These are phyloP conservation scores for Pestalotiopsis sp. DNA, from an alignment of 2,329 filamentous ascomycete species.

Conservation along the genomic window DNA sequence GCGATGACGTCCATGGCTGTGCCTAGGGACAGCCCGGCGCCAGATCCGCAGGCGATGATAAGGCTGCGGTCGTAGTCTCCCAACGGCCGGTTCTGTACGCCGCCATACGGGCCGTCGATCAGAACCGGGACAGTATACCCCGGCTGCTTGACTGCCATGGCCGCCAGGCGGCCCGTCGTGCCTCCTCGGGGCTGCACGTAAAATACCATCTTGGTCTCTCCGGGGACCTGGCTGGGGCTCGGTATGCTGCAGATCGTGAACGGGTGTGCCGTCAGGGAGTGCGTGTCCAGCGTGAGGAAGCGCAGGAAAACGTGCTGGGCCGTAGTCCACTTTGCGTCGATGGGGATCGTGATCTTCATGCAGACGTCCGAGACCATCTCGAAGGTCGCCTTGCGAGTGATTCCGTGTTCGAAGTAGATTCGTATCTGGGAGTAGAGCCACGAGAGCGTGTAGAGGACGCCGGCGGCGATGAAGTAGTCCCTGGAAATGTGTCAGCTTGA, in stretches of 20 bases:
- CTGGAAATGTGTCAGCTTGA: constrained; percentile 26
- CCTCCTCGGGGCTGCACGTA: constrained; percentile 54
- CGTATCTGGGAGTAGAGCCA: constrained; percentile 47
- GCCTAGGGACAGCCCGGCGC: constrained; percentile 54
- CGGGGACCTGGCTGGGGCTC: constrained; percentile 16
- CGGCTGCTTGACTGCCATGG: constrained; percentile 38
- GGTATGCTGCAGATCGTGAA: constrained; percentile 59
- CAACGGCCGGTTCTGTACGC: constrained; percentile 41
- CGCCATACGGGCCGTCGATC: constrained; percentile 63
- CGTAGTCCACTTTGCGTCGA: constrained; percentile 47
- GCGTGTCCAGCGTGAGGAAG: constrained; percentile 47
- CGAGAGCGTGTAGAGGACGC: constrained; percentile 50
- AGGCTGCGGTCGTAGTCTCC: constrained; percentile 44
- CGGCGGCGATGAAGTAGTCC: constrained; percentile 65
- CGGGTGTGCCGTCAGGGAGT: constrained; percentile 51
- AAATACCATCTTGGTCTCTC: constrained; percentile 48
- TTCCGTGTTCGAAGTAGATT: constrained; percentile 53
- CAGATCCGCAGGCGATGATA: constrained; percentile 58
- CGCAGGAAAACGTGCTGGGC: constrained; percentile 60
- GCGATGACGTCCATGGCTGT: constrained; percentile 45
- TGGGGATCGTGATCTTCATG: constrained; percentile 45
- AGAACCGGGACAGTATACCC: constrained; percentile 44
- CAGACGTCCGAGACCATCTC: constrained; percentile 40
- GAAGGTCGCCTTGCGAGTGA: constrained; percentile 44
- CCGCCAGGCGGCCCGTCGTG: constrained; percentile 49